These are phyloP conservation scores for Diaporthe citri DNA, from an alignment of 2,329 filamentous ascomycete genomes.

Conservation along the genomic window DNA sequence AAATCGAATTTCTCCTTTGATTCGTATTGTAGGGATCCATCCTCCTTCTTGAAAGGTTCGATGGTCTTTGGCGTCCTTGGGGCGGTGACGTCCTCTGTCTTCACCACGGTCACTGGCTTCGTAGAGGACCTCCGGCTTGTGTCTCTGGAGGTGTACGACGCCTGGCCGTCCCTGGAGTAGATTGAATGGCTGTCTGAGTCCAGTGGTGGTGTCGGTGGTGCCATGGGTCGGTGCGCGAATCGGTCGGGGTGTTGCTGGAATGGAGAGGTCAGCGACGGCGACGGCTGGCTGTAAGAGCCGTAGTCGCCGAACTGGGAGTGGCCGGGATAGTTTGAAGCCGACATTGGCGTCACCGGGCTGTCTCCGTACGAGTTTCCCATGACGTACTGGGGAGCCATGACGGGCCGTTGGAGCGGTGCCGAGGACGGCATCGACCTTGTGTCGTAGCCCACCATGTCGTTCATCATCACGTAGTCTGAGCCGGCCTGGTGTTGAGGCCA, in stretches of 20 bases:
- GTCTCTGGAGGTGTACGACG: slow-evolving; percentile 48
- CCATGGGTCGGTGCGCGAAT: slow-evolving; percentile 25
- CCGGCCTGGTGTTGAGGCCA: slow-evolving; percentile 62
- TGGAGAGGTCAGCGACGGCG: slow-evolving; percentile 45
- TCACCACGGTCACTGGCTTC: slow-evolving; percentile 50
- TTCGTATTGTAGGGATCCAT: slow-evolving; percentile 35
- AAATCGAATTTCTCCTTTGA: slow-evolving; percentile 32
- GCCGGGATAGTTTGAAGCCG: slow-evolving; percentile 57
- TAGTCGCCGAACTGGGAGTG: slow-evolving; percentile 59
- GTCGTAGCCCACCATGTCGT: slow-evolving; percentile 64
- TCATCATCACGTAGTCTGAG: slow-evolving; percentile 63
- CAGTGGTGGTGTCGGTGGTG: slow-evolving; percentile 47
- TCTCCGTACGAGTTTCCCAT: slow-evolving; percentile 59
- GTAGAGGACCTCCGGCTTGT: slow-evolving; percentile 51
- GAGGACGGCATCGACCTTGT: slow-evolving; percentile 52
- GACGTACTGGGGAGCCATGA: slow-evolving; percentile 62
- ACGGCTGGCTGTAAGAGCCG: slow-evolving; percentile 53
- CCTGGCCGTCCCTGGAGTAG: slow-evolving; percentile 45
- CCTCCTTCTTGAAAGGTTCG: slow-evolving; percentile 31
- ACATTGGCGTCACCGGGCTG: slow-evolving; percentile 56
- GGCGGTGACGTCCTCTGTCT: slow-evolving; percentile 40
- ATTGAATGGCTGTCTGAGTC: slow-evolving; percentile 44
- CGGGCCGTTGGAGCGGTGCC: slow-evolving; percentile 56
- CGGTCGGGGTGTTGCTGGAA: slow-evolving; percentile 46
- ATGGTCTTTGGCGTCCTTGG: slow-evolving; percentile 37